Evolutionary conservation across 1,284 basidiomycete genomes (phyloP).

Genomic region (Apiotrichum porosum): DNA sequence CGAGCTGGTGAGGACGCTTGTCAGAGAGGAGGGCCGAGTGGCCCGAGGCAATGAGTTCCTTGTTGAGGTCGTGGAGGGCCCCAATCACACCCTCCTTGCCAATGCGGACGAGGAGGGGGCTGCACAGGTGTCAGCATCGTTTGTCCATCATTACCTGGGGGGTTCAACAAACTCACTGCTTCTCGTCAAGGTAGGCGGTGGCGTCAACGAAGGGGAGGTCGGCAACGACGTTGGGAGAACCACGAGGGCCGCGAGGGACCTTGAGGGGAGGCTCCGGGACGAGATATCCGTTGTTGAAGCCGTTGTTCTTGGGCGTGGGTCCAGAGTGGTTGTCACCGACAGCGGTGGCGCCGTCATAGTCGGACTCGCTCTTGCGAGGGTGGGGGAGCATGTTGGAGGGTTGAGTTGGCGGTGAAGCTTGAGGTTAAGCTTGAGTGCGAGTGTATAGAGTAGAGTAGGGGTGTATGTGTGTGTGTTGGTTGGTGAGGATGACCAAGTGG

Average conservation of each 20-base stretch:
- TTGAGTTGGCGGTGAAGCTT: too few species aligned
- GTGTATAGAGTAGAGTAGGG: too few species aligned
- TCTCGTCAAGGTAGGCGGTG: slow-evolving; percentile 3
- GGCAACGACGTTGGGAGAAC: neutral
- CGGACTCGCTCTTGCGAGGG: neutral
- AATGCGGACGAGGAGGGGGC: slow-evolving; percentile 9
- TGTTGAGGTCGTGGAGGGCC: slow-evolving; percentile 9
- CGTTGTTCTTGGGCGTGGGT: neutral
- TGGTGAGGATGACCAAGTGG: too few species aligned
- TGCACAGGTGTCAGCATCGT: neutral
- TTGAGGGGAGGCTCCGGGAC: neutral
- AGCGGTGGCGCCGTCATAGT: slow-evolving; percentile 10
- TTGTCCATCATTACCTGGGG: too few species aligned
- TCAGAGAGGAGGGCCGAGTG: slow-evolving; percentile 8
- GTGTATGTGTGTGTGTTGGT: too few species aligned
- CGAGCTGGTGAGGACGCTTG: slow-evolving; percentile 9
- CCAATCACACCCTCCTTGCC: slow-evolving; percentile 10
- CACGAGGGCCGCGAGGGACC: too few species aligned
- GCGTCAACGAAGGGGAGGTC: slow-evolving; percentile 15
- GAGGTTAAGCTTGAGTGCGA: too few species aligned
- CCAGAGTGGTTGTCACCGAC: slow-evolving; percentile 1
- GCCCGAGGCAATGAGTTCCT: slow-evolving; percentile 3
- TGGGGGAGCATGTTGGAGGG: neutral
- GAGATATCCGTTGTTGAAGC: too few species aligned
- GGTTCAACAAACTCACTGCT: slow-evolving; percentile 2